Percentiles rank a stretch among this genome's conserved stretches.
phyloP scores from a whole-genome alignment of 768 basidiomycete species.

The Nevesoporus exiguus region DNA sequence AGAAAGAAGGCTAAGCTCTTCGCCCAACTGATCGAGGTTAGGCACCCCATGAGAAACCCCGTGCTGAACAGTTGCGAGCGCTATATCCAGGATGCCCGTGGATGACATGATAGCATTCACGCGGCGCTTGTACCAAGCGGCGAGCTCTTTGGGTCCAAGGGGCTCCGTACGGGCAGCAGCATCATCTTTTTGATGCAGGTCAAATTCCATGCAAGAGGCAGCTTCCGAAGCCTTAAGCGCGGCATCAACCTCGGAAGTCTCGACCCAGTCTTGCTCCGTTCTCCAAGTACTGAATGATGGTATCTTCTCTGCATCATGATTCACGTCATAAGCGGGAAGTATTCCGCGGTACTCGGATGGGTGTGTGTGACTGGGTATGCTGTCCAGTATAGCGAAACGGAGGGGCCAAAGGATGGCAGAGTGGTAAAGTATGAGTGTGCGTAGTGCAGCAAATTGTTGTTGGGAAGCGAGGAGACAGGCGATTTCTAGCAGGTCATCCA shows the following conservation, averaged over 20 bases:
- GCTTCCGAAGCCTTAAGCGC: slow-evolving; percentile 36
- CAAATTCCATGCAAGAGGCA: slow-evolving; percentile 8
- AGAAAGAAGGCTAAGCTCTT: slow-evolving; percentile 86
- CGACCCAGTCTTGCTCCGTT: slow-evolving; percentile 55
- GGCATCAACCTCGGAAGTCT: slow-evolving; percentile 41
- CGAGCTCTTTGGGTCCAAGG: slow-evolving; percentile 38
- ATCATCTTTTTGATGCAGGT: slow-evolving; percentile 9
- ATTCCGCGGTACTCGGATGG: slow-evolving; percentile 60
- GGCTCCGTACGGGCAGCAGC: slow-evolving; percentile 5
- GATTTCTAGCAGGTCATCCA: slow-evolving; percentile 49
- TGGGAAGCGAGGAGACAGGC: slow-evolving; percentile 66
- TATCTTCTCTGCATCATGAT: slow-evolving; percentile 42
- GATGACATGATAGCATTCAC: slow-evolving; percentile 57
- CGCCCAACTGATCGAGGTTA: slow-evolving; percentile 80
- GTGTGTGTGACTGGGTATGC: slow-evolving; percentile 69
- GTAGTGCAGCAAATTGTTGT: slow-evolving; percentile 56
- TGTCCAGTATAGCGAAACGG: slow-evolving; percentile 66
- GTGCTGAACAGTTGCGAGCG: slow-evolving; percentile 78
- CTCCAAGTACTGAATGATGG: slow-evolving; percentile 44
- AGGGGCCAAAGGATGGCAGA: slow-evolving; percentile 56
- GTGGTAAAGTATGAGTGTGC: slow-evolving; percentile 57
- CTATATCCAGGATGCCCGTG: slow-evolving; percentile 76
- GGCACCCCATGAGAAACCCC: slow-evolving; percentile 78
- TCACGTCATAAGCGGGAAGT: slow-evolving; percentile 58
- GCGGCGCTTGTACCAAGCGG: slow-evolving; percentile 71